Evolutionary conservation across 2,329 filamentous ascomycete genomes (phyloP).

Genomic region (Blastomyces gilchristii): DNA sequence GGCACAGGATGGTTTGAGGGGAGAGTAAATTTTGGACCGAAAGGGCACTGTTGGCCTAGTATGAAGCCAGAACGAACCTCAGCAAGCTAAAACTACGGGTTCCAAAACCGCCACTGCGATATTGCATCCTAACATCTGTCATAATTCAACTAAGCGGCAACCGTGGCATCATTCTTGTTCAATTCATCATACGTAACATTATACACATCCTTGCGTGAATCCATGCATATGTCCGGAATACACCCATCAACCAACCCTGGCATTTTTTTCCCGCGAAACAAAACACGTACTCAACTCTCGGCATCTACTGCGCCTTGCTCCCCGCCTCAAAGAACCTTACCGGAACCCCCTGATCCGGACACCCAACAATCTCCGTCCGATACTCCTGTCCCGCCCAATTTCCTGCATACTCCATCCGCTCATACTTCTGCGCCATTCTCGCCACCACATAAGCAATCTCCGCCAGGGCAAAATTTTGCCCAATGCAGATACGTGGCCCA

Average conservation of each 20-base stretch:
- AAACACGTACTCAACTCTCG: neutral
- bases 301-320: neutral
- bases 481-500: slow-evolving; percentile 62
- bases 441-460: slow-evolving; percentile 59
- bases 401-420: slow-evolving; percentile 42
- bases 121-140: neutral
- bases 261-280: neutral
- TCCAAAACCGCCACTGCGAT: too few species aligned
- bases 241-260: neutral
- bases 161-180: neutral
- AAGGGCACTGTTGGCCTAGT: neutral
- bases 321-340: neutral
- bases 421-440: slow-evolving; percentile 62
- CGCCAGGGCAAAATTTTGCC: slow-evolving; percentile 71
- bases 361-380: slow-evolving; percentile 9
- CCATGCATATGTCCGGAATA: neutral
- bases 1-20: neutral
- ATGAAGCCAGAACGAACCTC: neutral
- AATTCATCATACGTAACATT: neutral
- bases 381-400: slow-evolving; percentile 9
- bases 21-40: neutral
- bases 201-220: neutral
- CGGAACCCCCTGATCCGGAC: slow-evolving; percentile 8
- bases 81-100: neutral
- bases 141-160: neutral